Conservation (phyloP, 805 yeast species). For the Wickerhamomyces rabaulensis region DNA sequence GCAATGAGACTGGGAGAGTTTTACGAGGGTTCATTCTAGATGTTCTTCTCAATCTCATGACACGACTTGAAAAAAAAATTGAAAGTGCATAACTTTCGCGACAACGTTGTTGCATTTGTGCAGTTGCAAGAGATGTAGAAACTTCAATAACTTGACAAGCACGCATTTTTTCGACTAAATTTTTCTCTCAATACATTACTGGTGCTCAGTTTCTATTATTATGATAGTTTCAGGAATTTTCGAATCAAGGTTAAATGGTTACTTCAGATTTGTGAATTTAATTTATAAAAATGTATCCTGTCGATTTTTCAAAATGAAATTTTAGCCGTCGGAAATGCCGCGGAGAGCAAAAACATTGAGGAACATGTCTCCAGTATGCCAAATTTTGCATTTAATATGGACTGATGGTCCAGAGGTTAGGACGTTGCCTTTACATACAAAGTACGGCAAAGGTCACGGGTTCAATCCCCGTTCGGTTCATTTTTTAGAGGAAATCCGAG, state of each 20-base stretch:
- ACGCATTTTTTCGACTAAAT: too few relatives aligned
- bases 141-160: background rate
- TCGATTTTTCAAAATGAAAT: too few relatives aligned
- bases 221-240: too few relatives aligned
- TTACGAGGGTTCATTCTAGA: background rate
- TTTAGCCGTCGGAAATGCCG: background rate
- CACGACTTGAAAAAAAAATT: background rate
- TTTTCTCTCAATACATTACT: too few relatives aligned
- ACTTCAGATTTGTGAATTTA: too few relatives aligned
- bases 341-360: background rate
- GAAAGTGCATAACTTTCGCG: background rate
- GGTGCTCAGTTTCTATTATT: too few relatives aligned
- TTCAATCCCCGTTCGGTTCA: conserved; percentile 23
- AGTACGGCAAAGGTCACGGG: conserved; percentile 22
- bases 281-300: too few relatives aligned
- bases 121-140: background rate
- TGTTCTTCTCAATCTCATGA: too few relatives aligned
- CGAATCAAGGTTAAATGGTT: too few relatives aligned
- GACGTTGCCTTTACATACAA: conserved; percentile 21
- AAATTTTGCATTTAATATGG: conserved; percentile 5
- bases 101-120: background rate
- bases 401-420: conserved; percentile 23
- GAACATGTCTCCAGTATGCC: background rate
- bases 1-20: background rate
- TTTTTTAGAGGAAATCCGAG: conserved; percentile 3